A percentile compares a stretch with the other conserved stretches of the same genome.
These are phyloP conservation scores for Fusarium falciforme DNA, from an alignment of 2,329 filamentous ascomycete genomes.

Conservation along the genomic window DNA sequence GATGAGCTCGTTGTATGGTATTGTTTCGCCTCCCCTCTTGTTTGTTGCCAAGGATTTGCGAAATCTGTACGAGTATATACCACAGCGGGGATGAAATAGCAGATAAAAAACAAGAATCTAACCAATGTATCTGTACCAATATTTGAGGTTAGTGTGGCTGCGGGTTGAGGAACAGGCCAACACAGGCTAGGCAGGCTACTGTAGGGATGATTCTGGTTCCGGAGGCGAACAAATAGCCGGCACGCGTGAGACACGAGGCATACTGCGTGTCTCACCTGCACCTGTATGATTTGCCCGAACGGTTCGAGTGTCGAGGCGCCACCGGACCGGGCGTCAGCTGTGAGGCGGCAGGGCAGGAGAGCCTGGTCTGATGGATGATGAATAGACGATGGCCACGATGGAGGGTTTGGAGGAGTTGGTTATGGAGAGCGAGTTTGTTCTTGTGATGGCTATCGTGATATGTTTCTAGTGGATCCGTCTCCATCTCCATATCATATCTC, in stretches of 20 bases:
- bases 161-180: not conserved
- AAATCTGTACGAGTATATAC: conserved; percentile 39
- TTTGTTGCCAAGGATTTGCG: conserved; percentile 7
- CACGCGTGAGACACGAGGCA: conserved; percentile 20
- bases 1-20: conserved; percentile 4
- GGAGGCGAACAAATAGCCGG: not conserved
- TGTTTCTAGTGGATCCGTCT: not conserved
- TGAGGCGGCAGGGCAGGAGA: not conserved
- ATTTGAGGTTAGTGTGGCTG: not conserved
- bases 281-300: conserved; percentile 8
- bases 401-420: not conserved
- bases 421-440: not conserved
- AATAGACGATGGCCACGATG: not conserved
- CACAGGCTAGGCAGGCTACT: not conserved
- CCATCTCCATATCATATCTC: not conserved
- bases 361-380: not conserved
- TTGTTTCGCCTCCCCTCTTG: conserved; percentile 9
- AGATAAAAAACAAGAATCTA: conserved; percentile 33
- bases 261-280: conserved; percentile 27
- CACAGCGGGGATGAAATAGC: conserved; percentile 31
- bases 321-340: not conserved
- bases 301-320: conserved; percentile 5
- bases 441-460: not conserved
- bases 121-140: conserved; percentile 7
- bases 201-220: conserved; percentile 13